These are phyloP conservation scores for Rhizopus stolonifer DNA, from an alignment of 371 early-diverging fungal species.

Conservation along the genomic window DNA sequence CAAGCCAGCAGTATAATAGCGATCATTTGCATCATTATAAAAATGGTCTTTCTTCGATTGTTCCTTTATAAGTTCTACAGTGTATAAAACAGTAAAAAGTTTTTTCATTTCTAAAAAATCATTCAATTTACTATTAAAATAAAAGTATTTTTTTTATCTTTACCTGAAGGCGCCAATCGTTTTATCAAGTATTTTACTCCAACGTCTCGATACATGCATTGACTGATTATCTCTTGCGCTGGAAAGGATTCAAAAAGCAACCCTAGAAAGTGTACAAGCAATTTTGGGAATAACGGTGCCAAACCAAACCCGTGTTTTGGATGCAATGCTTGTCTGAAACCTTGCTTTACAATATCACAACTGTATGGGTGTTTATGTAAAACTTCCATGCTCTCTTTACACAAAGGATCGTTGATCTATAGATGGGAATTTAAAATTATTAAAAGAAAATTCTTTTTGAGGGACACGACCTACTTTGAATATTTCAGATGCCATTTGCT, in stretches of 20 bases:
- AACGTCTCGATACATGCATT: background rate
- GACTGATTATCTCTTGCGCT: background rate
- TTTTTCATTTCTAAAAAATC: background rate
- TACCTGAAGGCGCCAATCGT: background rate
- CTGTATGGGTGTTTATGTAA: constrained; percentile 29
- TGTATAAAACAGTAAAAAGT: constrained; percentile 8
- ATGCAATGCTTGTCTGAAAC: constrained; percentile 20
- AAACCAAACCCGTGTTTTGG: constrained; percentile 19
- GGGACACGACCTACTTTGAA: constrained; percentile 17
- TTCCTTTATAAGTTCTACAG: background rate
- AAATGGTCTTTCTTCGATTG: background rate
- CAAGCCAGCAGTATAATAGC: constrained; percentile 10
- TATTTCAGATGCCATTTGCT: constrained; percentile 10
- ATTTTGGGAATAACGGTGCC: constrained; percentile 15
- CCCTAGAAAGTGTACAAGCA: constrained; percentile 22
- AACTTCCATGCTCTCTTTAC: constrained; percentile 23
- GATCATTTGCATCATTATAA: background rate
- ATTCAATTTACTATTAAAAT: background rate
- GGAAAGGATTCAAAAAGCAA: constrained; percentile 16
- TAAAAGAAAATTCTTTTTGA: too few relatives aligned
- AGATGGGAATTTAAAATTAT: too few relatives aligned
- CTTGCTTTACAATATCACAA: constrained; percentile 6
- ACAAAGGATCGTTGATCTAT: too few relatives aligned
- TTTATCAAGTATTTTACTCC: background rate
- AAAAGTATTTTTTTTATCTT: background rate